These are phyloP conservation scores for Phytophthora boehmeriae DNA, from an alignment of 352 stramenopile genomes.

Conservation along the genomic window DNA sequence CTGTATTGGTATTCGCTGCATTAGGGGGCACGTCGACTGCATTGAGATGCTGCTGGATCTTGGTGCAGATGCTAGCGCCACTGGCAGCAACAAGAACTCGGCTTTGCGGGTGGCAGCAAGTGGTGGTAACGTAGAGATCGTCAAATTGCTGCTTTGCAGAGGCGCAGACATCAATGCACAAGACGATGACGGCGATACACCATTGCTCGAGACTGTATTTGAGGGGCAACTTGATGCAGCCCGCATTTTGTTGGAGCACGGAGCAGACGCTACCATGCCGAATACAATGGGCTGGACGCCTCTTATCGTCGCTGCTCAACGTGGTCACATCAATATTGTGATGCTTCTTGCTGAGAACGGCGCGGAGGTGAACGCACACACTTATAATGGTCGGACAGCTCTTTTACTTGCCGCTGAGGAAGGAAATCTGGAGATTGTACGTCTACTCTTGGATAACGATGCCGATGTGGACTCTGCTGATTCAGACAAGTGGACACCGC, in stretches of 20 bases:
- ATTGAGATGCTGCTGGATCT: slow-evolving; percentile 11
- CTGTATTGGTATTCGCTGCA: slow-evolving; percentile 3
- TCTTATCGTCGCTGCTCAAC: slow-evolving; percentile 12
- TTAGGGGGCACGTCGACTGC: not conserved
- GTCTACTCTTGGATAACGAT: slow-evolving; percentile 9
- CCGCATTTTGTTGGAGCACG: slow-evolving; percentile 1
- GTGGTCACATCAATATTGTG: slow-evolving; percentile 9
- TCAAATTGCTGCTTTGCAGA: slow-evolving; percentile 3
- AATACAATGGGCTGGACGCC: slow-evolving; percentile 8
- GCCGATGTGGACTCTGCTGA: slow-evolving; percentile 7
- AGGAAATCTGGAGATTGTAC: slow-evolving; percentile 10
- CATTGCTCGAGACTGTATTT: slow-evolving; percentile 2
- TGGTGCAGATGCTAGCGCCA: slow-evolving; percentile 7
- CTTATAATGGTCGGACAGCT: slow-evolving; percentile 1
- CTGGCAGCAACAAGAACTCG: slow-evolving; percentile 5
- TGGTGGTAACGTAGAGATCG: slow-evolving; percentile 1
- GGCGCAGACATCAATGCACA: not conserved
- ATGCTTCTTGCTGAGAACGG: slow-evolving; percentile 10
- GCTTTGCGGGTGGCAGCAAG: not conserved
- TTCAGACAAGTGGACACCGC: slow-evolving; percentile 2
- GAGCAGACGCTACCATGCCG: not conserved
- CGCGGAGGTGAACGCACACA: not conserved
- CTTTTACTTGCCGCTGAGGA: slow-evolving; percentile 9
- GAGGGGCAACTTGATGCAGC: not conserved
- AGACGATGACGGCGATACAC: slow-evolving; percentile 7